Base-by-base conservation (phyloP, 169 alveolate genomes). In the Plasmodium chabaudi region DNA sequence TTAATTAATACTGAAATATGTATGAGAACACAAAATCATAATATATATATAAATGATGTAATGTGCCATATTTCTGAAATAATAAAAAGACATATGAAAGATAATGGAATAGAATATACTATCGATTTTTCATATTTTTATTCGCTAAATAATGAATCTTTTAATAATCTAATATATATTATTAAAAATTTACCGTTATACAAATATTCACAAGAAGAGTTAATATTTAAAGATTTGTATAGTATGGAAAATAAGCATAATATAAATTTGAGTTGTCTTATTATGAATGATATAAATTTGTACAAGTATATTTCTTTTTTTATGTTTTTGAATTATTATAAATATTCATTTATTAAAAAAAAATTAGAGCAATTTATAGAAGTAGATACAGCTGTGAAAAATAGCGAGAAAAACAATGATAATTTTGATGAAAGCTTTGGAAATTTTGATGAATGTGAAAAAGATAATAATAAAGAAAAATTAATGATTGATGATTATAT, bases 251-350 rank as follows among this genome's bases (percentile, higher is more conserved):
- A 77, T 77, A 27, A 77, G 17, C 69, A 77, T 44, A 77, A 77
- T 56, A 63, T 77, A 64, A 77, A 77, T 68, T 77, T 47, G 15
- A 77, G 88, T 42, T 64, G 60, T 44, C 42, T 77, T n/a, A 51
- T 57, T 21, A 63, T 77, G 75, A 77, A 77, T 68, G 88, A 77
- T 56, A 39, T 77, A 77, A 77, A 51, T 77, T 77, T 77, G 57
- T 77, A 77, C 69, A 77, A 77, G 23, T 77, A 63, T 51, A 49
- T 77, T 63, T 77, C 88, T 56, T 57, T 77, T 2, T 77, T 63
- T 77, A 77, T 77, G 88, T 77, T 77, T 77, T 77, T 77, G 53
- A 68, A 44, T 10, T 77, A 77, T 56, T 77, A 77, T 57, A 77
- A 77, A 77, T 77, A 68, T 65, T 15, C 13, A 68, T 77, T 64